These are phyloP conservation scores for Ganoderma meredithae DNA, from an alignment of 1,284 basidiomycete species.

Conservation along the genomic window DNA sequence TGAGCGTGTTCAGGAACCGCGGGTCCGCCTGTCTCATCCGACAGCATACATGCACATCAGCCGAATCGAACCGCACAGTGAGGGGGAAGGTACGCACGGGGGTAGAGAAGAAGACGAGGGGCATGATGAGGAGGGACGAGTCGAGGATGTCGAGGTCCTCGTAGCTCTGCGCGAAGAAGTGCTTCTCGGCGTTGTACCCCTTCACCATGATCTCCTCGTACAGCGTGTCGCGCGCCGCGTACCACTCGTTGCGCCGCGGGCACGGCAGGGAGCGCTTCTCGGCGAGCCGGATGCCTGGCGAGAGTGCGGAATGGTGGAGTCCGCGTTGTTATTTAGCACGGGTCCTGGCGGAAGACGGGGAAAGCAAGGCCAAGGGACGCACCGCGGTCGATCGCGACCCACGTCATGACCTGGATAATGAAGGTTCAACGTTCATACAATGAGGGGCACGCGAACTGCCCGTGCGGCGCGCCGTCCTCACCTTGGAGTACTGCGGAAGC, in stretches of 20 bases:
- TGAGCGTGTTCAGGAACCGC: slow-evolving; percentile 84
- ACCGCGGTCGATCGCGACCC: slow-evolving; percentile 94
- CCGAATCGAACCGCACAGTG: not conserved
- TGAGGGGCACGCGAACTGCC: no score
- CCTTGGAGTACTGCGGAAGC: slow-evolving; percentile 78
- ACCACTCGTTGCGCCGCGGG: slow-evolving; percentile 76
- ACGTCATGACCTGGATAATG: slow-evolving; percentile 78
- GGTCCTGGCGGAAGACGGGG: not conserved
- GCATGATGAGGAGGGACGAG: slow-evolving; percentile 84
- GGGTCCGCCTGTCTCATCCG: slow-evolving; percentile 72
- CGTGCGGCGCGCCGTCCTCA: slow-evolving; percentile 35
- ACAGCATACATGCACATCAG: not conserved
- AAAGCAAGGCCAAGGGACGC: slow-evolving; percentile 19
- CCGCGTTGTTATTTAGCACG: not conserved
- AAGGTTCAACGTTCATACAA: no score
- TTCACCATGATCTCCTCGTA: slow-evolving; percentile 89
- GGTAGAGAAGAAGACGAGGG: slow-evolving; percentile 87
- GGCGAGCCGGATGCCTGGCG: slow-evolving; percentile 81
- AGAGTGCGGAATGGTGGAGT: not conserved
- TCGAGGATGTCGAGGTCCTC: slow-evolving; percentile 76
- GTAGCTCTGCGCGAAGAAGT: slow-evolving; percentile 81
- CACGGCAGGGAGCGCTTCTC: slow-evolving; percentile 89
- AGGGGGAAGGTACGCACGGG: slow-evolving; percentile 59
- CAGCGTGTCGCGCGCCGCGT: slow-evolving; percentile 75
- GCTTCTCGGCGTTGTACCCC: slow-evolving; percentile 75